Evolutionary conservation across 768 basidiomycete genomes (phyloP), one percentile per base, ranked within the genome.

Genomic region (Agrocybe praecox): DNA sequence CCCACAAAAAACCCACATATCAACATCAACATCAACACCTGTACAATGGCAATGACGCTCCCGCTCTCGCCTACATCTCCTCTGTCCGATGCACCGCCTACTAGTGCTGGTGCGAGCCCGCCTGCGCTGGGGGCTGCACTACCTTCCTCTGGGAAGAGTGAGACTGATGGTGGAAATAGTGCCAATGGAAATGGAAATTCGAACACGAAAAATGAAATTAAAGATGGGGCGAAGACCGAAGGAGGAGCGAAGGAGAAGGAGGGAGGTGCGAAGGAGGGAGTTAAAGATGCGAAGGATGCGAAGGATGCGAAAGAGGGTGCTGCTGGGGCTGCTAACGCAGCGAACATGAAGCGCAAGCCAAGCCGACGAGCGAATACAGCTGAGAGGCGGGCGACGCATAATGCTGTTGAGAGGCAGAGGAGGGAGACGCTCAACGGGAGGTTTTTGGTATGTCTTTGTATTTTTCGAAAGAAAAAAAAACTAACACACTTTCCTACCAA

Each of bases 381-480:
- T 50, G 96, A 98, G 72, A 92, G 96, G 73, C 80, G 96, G 33
- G 94, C 94, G 3, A 95, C 92, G 19, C 96, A 99, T 76, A 99
- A 98, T 70, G 96, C 97, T 29, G 94, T 98, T 56, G 97, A 98
- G 77, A 83, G 97, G 49, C 90, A 91, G 67, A 84, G 96, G 47
- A 79, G 96, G 49, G 96, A 98, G 77, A 95, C 91, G 45, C 77
- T 98, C 50, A 99, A 98, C 69, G 85, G 90, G 52, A 84, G 94
- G 56, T 98, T 98, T 79, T 77, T 97, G 65, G 91, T 88, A 69
- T 66, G 88, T 46, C 46, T 51, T 23, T 19, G 44, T 29, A 21
- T 51, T 29, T 55, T 48, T 33, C 51, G 49, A 46, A 47, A 42
- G 61, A 32, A 44, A 22, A 40, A 49, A 29, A 21, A 43, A 52